Conservation (phyloP, 23 red algal species). For the Gracilaria vermiculophylla region DNA sequence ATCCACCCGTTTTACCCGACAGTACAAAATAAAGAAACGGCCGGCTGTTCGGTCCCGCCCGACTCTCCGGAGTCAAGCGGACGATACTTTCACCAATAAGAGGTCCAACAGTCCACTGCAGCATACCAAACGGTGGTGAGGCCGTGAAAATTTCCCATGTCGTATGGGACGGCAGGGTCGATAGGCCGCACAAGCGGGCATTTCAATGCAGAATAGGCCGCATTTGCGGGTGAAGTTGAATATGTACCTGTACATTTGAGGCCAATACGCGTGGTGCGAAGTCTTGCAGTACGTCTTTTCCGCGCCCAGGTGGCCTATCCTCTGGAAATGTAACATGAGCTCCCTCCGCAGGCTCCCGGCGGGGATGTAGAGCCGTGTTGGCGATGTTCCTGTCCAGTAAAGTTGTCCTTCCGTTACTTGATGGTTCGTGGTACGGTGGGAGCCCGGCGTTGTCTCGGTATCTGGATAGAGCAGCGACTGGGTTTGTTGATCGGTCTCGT, state of each 20-base stretch:
- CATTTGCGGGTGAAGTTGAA: neutral
- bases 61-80: too few species aligned
- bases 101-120: too few species aligned
- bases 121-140: too few species aligned
- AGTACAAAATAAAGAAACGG: too few species aligned
- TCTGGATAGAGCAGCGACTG: neutral
- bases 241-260: neutral
- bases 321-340: neutral
- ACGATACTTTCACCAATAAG: too few species aligned
- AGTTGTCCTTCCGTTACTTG: neutral
- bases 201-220: too few species aligned
- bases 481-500: neutral
- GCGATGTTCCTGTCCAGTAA: neutral
- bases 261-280: neutral
- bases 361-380: neutral
- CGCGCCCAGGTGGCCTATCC: neutral
- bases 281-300: constrained; percentile 11
- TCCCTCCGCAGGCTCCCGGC: neutral
- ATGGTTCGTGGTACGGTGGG: neutral
- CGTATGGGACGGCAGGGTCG: too few species aligned
- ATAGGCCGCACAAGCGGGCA: too few species aligned
- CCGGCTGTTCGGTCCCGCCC: too few species aligned
- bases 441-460: neutral
- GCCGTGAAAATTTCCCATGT: too few species aligned
- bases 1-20: too few species aligned